Percentiles rank a stretch among this genome's conserved stretches.
phyloP scores from a whole-genome alignment of 179 eudicot genomes.

The Amaranthus tricolor region DNA sequence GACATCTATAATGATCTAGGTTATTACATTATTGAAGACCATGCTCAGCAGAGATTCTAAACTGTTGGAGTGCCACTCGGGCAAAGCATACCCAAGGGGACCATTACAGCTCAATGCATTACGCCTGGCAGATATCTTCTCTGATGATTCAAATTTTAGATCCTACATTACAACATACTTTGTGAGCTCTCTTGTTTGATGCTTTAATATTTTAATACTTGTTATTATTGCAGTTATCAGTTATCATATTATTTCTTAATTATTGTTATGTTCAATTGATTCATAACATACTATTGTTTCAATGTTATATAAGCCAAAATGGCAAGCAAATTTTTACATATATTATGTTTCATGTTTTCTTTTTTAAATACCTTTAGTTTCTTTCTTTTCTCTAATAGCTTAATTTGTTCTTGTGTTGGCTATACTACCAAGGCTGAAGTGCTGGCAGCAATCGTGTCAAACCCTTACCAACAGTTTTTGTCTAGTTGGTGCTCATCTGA shows the following conservation, averaged over 20 bases:
- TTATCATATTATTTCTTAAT: not conserved
- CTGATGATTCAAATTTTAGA: constrained; percentile 96
- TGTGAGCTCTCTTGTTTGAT: constrained; percentile 46
- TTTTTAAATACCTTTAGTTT: not conserved
- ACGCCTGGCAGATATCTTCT: constrained; percentile 86
- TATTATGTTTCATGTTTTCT: not conserved
- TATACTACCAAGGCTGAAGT: constrained; percentile 68
- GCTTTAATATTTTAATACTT: not conserved
- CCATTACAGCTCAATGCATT: constrained; percentile 83
- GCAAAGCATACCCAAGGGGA: constrained; percentile 60
- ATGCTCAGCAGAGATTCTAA: constrained; percentile 47
- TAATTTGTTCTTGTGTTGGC: not conserved
- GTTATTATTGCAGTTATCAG: not conserved
- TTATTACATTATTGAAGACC: constrained; percentile 69
- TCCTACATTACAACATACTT: constrained; percentile 63
- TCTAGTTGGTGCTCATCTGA: constrained; percentile 92
- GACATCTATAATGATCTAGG: constrained; percentile 39
- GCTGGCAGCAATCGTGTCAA: constrained; percentile 55
- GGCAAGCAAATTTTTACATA: constrained; percentile 7
- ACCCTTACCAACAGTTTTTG: constrained; percentile 74
- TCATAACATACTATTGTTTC: not conserved
- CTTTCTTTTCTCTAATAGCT: not conserved
- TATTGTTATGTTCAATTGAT: not conserved
- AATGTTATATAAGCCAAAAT: not conserved
- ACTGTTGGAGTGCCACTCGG: constrained; percentile 32